Evolutionary conservation across 306 rosid genomes (phyloP).

Genomic region (Lablab purpureus): DNA sequence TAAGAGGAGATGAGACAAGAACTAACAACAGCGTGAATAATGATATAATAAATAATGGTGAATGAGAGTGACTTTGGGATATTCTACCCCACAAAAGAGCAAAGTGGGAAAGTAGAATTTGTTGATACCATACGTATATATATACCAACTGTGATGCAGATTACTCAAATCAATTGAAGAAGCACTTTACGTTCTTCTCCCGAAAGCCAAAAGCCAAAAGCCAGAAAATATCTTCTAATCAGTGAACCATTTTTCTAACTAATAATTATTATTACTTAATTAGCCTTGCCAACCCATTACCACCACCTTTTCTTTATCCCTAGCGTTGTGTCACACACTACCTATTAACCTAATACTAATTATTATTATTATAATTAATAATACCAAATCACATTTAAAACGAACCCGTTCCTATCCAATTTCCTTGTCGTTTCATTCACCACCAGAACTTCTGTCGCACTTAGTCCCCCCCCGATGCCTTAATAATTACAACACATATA

Average conservation of each 20-base stretch:
- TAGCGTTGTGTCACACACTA: conserved; percentile 25
- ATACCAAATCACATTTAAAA: background rate
- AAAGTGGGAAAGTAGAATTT: background rate
- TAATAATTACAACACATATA: too few species aligned
- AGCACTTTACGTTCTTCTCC: background rate
- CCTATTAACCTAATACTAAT: conserved; percentile 6
- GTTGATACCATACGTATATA: background rate
- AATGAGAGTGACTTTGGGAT: background rate
- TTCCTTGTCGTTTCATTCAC: conserved; percentile 43
- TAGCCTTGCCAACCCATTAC: conserved; percentile 23
- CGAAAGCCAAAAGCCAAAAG: background rate
- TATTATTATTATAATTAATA: too few species aligned
- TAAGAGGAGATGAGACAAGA: background rate
- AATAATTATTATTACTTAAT: background rate
- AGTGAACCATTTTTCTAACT: conserved; percentile 8
- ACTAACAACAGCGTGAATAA: background rate
- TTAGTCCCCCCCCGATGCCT: too few species aligned
- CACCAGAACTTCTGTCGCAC: background rate
- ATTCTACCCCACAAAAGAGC: background rate
- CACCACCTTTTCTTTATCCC: background rate
- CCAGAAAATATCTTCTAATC: conserved; percentile 7
- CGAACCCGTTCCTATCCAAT: conserved; percentile 30
- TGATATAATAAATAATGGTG: background rate
- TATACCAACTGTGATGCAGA: background rate
- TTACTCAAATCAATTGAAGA: background rate